Percentiles rank a stretch among this genome's conserved stretches.
phyloP scores from a whole-genome alignment of 2,329 filamentous ascomycete genomes.

The Aspergillus quadrilineatus region DNA sequence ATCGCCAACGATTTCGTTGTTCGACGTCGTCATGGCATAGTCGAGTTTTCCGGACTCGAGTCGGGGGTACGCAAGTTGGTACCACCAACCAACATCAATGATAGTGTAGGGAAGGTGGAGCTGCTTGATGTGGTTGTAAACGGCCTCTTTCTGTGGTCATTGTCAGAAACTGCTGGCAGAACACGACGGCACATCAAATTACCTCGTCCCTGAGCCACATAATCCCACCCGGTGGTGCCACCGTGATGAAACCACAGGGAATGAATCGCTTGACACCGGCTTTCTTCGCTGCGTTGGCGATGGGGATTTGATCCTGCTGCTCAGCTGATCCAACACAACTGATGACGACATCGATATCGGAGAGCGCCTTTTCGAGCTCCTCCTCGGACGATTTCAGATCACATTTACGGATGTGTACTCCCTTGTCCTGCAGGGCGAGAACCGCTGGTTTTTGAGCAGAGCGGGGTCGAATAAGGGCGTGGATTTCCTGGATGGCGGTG shows the following conservation, averaged over 20 bases:
- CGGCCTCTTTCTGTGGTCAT: conserved; percentile 48
- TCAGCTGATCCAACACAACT: conserved; percentile 39
- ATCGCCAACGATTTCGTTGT: conserved; percentile 45
- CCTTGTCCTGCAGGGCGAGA: conserved; percentile 40
- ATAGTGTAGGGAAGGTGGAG: conserved; percentile 55
- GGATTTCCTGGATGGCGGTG: conserved; percentile 44
- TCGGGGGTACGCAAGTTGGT: conserved; percentile 49
- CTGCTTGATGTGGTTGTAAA: conserved; percentile 51
- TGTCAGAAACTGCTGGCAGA: neutral
- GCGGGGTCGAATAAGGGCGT: conserved; percentile 47
- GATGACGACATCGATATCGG: conserved; percentile 49
- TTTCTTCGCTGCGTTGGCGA: conserved; percentile 51
- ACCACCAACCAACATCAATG: conserved; percentile 62
- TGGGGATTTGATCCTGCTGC: conserved; percentile 45
- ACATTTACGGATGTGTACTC: conserved; percentile 45
- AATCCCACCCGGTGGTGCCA: conserved; percentile 47
- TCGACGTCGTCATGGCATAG: conserved; percentile 39
- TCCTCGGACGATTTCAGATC: conserved; percentile 47
- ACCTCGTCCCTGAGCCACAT: conserved; percentile 45
- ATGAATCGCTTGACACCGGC: conserved; percentile 55
- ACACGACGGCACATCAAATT: conserved; percentile 9
- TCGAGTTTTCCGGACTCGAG: conserved; percentile 50
- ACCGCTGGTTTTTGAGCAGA: conserved; percentile 51
- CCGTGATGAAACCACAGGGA: conserved; percentile 52
- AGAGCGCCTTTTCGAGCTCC: conserved; percentile 44